These are phyloP conservation scores for Zygosaccharomyces gambellarensis DNA, from an alignment of 805 yeast genomes.

Conservation along the genomic window DNA sequence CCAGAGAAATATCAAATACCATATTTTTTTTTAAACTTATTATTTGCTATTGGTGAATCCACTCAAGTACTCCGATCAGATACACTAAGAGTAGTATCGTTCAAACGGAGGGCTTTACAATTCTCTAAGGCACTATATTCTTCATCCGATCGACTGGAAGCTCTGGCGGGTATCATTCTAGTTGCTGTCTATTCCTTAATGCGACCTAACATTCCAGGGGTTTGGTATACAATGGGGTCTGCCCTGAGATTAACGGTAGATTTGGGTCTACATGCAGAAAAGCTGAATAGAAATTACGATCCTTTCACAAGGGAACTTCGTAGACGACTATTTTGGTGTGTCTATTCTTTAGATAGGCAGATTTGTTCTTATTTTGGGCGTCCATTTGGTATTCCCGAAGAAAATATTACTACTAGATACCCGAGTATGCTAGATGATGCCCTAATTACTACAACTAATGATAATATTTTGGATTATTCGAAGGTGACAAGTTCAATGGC, in stretches of 20 bases:
- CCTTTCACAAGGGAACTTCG: conserved; percentile 63
- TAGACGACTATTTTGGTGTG: conserved; percentile 82
- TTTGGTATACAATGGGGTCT: conserved; percentile 86
- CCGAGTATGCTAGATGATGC: conserved; percentile 77
- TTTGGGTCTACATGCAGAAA: conserved; percentile 75
- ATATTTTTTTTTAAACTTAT: conserved; percentile 65
- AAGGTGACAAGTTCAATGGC: conserved; percentile 40
- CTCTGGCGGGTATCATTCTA: conserved; percentile 66
- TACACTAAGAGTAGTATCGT: conserved; percentile 61
- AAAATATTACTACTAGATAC: conserved; percentile 61
- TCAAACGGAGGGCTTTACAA: conserved; percentile 58
- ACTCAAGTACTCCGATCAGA: conserved; percentile 66
- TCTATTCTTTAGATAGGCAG: conserved; percentile 80
- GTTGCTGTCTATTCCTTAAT: conserved; percentile 69
- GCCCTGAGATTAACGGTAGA: conserved; percentile 78
- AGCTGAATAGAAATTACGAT: conserved; percentile 39
- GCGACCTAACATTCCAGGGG: conserved; percentile 88
- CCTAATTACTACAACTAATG: conserved; percentile 40
- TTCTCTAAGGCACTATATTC: conserved; percentile 54
- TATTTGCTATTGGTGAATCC: conserved; percentile 77
- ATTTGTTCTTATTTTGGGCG: conserved; percentile 81
- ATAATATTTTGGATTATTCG: conserved; percentile 39
- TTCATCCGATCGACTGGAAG: conserved; percentile 58
- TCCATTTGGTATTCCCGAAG: conserved; percentile 87
- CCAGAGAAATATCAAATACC: conserved; percentile 50